Percentiles rank a stretch among this genome's conserved stretches.
These are phyloP conservation scores for Fusarium sp. DNA, from an alignment of 2,329 filamentous ascomycete genomes.

Conservation along the genomic window DNA sequence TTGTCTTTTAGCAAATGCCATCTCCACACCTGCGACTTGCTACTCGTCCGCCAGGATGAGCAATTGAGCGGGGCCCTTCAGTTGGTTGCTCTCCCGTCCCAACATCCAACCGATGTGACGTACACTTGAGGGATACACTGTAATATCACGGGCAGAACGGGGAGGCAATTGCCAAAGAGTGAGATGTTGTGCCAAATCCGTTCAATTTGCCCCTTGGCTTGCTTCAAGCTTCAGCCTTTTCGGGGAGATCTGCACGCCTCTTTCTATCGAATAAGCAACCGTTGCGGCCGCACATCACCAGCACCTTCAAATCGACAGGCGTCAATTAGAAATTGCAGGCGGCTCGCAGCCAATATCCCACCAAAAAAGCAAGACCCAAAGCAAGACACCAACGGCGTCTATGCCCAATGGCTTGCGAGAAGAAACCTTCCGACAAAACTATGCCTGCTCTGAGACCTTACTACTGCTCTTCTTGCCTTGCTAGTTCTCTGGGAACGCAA, in stretches of 20 bases:
- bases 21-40: constrained; percentile 15
- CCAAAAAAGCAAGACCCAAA: constrained; percentile 11
- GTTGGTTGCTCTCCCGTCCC: constrained; percentile 35
- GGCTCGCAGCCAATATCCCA: constrained; percentile 9
- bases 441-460: constrained; percentile 7
- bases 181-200: constrained; percentile 14
- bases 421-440: constrained; percentile 13
- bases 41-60: constrained; percentile 5
- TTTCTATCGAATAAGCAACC: constrained; percentile 21
- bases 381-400: constrained; percentile 15
- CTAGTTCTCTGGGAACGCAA: constrained; percentile 18
- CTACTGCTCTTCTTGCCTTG: constrained; percentile 6
- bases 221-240: constrained; percentile 20
- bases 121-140: constrained; percentile 9
- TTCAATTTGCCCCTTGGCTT: constrained; percentile 8
- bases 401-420: constrained; percentile 4
- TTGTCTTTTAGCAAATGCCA: constrained; percentile 11
- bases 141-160: neutral
- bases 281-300: constrained; percentile 14
- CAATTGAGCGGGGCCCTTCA: constrained; percentile 17
- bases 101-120: constrained; percentile 28
- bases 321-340: constrained; percentile 5
- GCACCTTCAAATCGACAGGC: constrained; percentile 4
- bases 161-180: constrained; percentile 5
- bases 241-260: constrained; percentile 13